These are phyloP conservation scores for Metarhizium sp. DNA, from an alignment of 2,329 filamentous ascomycete genomes.

Conservation along the genomic window DNA sequence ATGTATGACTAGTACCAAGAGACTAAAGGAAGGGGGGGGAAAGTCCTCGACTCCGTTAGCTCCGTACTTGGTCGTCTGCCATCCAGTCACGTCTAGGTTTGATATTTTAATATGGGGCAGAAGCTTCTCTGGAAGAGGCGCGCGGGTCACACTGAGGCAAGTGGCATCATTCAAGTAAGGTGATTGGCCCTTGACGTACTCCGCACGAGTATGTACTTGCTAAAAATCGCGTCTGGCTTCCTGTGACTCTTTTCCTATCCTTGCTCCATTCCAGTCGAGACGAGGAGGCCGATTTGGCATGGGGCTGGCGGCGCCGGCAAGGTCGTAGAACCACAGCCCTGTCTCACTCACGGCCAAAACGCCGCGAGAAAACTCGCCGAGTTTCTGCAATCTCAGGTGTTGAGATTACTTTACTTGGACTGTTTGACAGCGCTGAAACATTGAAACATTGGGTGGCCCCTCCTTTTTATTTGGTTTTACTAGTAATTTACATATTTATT, in stretches of 20 bases:
- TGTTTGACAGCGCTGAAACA: no score
- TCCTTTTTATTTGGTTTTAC: no score
- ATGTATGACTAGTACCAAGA: no score
- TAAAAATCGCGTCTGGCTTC: not conserved
- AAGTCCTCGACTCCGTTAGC: not conserved
- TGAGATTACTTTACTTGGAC: no score
- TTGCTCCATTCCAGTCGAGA: not conserved
- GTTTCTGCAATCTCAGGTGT: no score
- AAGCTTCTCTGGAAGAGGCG: not conserved
- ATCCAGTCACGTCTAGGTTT: not conserved
- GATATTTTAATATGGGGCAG: not conserved
- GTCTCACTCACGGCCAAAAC: no score
- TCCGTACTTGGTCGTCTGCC: not conserved
- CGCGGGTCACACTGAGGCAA: slow-evolving; percentile 2
- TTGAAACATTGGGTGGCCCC: no score
- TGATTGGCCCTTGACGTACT: not conserved
- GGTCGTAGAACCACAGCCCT: no score
- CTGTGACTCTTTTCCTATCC: not conserved
- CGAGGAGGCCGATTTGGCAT: not conserved
- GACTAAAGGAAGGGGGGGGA: not conserved
- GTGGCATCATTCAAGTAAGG: not conserved
- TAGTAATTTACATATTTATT: no score
- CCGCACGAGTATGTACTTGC: no score
- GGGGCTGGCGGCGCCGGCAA: not conserved
- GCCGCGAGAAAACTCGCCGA: no score